phyloP scores from a whole-genome alignment of 2,329 filamentous ascomycete genomes.

The Cercospora sp. region DNA sequence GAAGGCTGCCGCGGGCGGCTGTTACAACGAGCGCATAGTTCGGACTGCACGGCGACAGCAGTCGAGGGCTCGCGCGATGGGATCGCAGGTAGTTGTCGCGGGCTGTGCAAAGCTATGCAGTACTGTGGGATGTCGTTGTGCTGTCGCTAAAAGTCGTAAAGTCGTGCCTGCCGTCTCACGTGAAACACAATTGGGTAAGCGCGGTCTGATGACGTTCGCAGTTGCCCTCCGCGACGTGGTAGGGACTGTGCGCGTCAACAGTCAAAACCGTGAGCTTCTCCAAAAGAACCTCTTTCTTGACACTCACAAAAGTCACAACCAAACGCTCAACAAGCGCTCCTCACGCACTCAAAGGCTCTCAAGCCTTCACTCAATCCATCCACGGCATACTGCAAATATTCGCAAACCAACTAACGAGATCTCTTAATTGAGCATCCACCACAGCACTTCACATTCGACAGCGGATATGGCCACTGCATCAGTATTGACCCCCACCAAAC shows the following conservation, averaged over 20 bases:
- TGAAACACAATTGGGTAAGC: no score
- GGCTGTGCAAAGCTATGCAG: neutral
- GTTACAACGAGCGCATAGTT: conserved; percentile 17
- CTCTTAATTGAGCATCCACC: conserved; percentile 40
- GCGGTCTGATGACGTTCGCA: no score
- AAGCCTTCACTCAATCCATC: conserved; percentile 28
- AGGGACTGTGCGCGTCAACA: no score
- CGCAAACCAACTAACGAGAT: conserved; percentile 41
- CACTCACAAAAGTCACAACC: conserved; percentile 15
- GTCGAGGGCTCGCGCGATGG: neutral
- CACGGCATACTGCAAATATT: conserved; percentile 41
- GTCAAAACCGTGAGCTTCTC: no score
- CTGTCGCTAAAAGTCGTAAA: no score
- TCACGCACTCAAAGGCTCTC: conserved; percentile 30
- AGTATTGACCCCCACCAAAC: conserved; percentile 87
- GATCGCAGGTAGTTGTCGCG: neutral
- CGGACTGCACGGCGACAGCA: neutral
- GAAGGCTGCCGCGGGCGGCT: neutral
- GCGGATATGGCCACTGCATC: conserved; percentile 74
- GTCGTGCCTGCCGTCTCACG: no score
- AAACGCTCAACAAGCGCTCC: conserved; percentile 17
- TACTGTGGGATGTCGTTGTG: neutral
- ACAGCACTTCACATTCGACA: conserved; percentile 26
- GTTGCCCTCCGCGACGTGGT: no score
- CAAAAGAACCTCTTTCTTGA: no score